phyloP scores from a whole-genome alignment of 306 rosid species.

The Begonia peltatifolia region DNA sequence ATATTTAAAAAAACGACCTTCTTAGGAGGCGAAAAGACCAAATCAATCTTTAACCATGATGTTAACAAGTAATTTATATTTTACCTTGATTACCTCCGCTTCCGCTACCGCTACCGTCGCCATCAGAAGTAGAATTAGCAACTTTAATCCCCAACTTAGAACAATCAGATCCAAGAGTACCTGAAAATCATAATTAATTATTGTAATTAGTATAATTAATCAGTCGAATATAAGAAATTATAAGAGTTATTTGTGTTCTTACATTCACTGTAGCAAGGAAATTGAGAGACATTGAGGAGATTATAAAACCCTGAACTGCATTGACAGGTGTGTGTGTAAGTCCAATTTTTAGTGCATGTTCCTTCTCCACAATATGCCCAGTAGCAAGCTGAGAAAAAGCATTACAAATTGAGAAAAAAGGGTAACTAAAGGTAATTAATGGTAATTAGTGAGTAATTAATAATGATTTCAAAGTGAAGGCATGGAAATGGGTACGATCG shows the following conservation, averaged over 20 bases:
- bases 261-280: slow-evolving; percentile 77
- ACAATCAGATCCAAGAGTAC: slow-evolving; percentile 68
- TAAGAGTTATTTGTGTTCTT: neutral
- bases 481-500: slow-evolving; percentile 31
- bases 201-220: neutral
- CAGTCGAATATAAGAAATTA: neutral
- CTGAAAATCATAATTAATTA: slow-evolving; percentile 14
- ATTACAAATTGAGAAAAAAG: neutral
- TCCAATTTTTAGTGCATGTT: slow-evolving; percentile 22
- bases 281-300: slow-evolving; percentile 44
- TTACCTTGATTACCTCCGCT: slow-evolving; percentile 23
- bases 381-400: slow-evolving; percentile 41
- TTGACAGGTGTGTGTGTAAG: slow-evolving; percentile 24
- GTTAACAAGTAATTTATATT: too few relatives aligned
- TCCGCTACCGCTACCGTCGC: neutral
- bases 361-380: slow-evolving; percentile 87
- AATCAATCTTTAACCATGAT: too few relatives aligned
- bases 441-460: neutral
- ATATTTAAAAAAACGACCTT: too few relatives aligned
- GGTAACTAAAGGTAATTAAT: neutral
- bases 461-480: neutral
- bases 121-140: slow-evolving; percentile 16
- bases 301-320: slow-evolving; percentile 36
- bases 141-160: slow-evolving; percentile 60
- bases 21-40: too few relatives aligned